Evolutionary conservation across 257 asterid species (phyloP).

Genomic region (Penstemon davidsonii): DNA sequence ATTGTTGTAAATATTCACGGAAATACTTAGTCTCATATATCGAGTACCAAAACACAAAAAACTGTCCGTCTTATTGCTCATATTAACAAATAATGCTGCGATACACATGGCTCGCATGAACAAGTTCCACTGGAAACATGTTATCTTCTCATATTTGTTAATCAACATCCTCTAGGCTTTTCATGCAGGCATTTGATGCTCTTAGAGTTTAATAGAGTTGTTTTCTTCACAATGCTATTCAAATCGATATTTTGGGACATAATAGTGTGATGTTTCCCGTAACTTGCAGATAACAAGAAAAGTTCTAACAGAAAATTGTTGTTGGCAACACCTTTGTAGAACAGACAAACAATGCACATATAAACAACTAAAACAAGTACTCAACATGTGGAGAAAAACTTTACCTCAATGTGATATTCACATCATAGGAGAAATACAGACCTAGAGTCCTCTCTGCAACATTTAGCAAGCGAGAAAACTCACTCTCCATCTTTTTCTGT

Average conservation of each 20-base stretch:
- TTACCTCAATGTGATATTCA: slow-evolving; percentile 88
- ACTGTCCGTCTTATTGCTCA: background rate
- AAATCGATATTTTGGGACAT: background rate
- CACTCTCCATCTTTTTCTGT: slow-evolving; percentile 84
- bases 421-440: slow-evolving; percentile 87
- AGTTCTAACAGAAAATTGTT: slow-evolving; percentile 9
- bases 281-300: slow-evolving; percentile 14
- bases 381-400: slow-evolving; percentile 20
- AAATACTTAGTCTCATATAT: background rate
- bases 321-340: slow-evolving; percentile 11
- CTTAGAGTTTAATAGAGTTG: background rate
- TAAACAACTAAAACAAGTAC: slow-evolving; percentile 8
- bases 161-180: slow-evolving; percentile 2
- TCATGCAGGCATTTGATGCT: background rate
- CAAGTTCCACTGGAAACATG: background rate
- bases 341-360: slow-evolving; percentile 14
- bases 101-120: background rate
- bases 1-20: slow-evolving; percentile 2
- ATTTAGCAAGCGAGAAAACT: slow-evolving; percentile 61
- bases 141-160: background rate
- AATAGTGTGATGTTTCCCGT: slow-evolving; percentile 7
- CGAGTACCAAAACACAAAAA: background rate
- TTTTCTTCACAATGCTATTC: background rate
- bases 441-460: slow-evolving; percentile 74
- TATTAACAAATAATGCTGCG: background rate